phyloP scores from a whole-genome alignment of 208 protist genomes.

The Acanthamoeba castellanii region DNA sequence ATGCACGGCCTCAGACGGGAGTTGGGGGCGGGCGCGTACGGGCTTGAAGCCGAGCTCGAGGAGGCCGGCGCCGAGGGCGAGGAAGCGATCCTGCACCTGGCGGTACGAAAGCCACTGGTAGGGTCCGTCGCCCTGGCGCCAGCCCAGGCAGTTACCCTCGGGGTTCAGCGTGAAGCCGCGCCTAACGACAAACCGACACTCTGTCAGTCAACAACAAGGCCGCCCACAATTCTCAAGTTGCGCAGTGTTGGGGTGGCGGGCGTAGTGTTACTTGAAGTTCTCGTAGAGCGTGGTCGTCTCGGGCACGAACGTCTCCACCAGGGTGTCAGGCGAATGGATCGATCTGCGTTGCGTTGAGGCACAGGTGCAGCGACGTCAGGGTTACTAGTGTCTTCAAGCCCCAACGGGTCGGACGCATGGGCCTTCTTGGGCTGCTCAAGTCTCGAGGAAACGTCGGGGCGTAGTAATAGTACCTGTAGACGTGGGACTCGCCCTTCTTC shows the following conservation, averaged over 20 bases:
- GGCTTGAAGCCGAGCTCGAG: constrained; percentile 41
- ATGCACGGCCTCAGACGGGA: not conserved
- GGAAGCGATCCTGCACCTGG: constrained; percentile 18
- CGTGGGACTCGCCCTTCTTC: constrained; percentile 49
- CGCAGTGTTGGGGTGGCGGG: not conserved
- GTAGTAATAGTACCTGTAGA: not conserved
- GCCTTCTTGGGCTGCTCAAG: too few relatives aligned
- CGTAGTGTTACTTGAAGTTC: constrained; percentile 47
- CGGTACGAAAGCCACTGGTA: constrained; percentile 44
- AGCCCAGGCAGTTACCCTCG: constrained; percentile 54
- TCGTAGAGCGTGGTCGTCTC: constrained; percentile 67
- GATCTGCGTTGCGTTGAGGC: not conserved
- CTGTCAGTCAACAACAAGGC: not conserved
- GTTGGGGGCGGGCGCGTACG: not conserved
- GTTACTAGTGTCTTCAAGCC: too few relatives aligned
- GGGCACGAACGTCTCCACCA: not conserved
- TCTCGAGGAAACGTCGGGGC: too few relatives aligned
- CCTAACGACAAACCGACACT: not conserved
- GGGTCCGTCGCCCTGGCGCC: constrained; percentile 44
- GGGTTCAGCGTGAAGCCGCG: not conserved
- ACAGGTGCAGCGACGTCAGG: too few relatives aligned
- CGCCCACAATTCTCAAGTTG: not conserved
- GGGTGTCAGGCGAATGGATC: constrained; percentile 22
- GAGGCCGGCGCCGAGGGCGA: constrained; percentile 4
- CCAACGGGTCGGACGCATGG: too few relatives aligned